Conservation (phyloP, 164 flowering plant genomes). For the Vitis riparia region DNA sequence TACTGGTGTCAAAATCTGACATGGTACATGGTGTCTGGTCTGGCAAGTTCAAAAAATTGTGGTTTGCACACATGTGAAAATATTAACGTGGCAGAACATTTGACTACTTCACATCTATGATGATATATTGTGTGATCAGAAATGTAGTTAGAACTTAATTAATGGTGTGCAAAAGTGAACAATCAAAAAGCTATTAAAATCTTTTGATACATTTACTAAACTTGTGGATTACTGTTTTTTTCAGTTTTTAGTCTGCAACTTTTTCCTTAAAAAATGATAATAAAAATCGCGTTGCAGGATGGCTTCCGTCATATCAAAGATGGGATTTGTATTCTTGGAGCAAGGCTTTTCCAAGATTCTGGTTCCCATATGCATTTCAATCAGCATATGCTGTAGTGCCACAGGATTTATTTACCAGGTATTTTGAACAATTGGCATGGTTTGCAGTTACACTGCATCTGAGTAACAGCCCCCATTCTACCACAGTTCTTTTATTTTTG, state of each 20-base stretch:
- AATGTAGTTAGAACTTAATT: too few relatives aligned
- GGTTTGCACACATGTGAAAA: not conserved
- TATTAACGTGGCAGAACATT: not conserved
- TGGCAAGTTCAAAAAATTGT: not conserved
- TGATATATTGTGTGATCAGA: too few relatives aligned
- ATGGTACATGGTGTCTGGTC: not conserved
- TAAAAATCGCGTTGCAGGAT: conserved; percentile 56
- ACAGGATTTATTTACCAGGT: conserved; percentile 93
- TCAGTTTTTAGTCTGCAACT: too few relatives aligned
- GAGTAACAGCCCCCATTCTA: not conserved
- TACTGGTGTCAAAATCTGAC: not conserved
- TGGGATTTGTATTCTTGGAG: conserved; percentile 91
- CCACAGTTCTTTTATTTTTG: not conserved
- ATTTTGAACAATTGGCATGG: conserved; percentile 2
- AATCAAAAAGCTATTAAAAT: too few relatives aligned
- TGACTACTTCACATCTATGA: not conserved
- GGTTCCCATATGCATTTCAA: conserved; percentile 73
- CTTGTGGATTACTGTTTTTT: too few relatives aligned
- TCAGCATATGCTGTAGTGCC: conserved; percentile 82
- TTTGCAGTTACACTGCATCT: not conserved
- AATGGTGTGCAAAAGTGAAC: too few relatives aligned
- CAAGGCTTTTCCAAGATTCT: conserved; percentile 77
- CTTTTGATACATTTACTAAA: too few relatives aligned
- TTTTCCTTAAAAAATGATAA: not conserved
- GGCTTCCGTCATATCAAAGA: conserved; percentile 93